phyloP scores from a whole-genome alignment of 805 yeast genomes.

The Saccharomycopsis selenospora region DNA sequence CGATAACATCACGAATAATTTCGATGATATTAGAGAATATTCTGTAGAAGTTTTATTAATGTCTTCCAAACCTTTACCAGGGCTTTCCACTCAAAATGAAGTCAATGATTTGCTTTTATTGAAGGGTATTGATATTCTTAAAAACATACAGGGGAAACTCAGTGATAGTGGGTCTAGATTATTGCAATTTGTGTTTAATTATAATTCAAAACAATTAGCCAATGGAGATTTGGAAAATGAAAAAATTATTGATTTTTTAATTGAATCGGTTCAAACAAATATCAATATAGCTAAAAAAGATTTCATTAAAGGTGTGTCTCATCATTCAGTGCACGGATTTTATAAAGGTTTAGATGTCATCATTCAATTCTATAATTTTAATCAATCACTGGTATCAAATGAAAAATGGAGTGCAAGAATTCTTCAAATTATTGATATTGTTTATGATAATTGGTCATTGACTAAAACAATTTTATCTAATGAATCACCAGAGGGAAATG shows the following conservation, averaged over 20 bases:
- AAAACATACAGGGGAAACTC: conserved; percentile 34
- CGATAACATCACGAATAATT: conserved; percentile 61
- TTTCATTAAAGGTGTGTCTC: conserved; percentile 36
- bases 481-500: conserved; percentile 65
- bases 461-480: conserved; percentile 42
- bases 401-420: conserved; percentile 5
- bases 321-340: conserved; percentile 60
- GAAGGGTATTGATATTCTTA: conserved; percentile 34
- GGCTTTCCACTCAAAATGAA: conserved; percentile 21
- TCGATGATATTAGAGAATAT: conserved; percentile 62
- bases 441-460: conserved; percentile 38
- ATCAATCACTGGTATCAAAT: conserved; percentile 2
- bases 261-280: conserved; percentile 30
- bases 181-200: conserved; percentile 43
- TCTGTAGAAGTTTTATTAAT: conserved; percentile 39
- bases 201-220: conserved; percentile 27
- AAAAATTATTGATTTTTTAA: conserved; percentile 23
- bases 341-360: conserved; percentile 51
- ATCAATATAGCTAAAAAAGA: conserved; percentile 31
- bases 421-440: conserved; percentile 17
- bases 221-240: conserved; percentile 22
- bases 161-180: conserved; percentile 77
- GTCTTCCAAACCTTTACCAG: conserved; percentile 34
- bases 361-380: conserved; percentile 27
- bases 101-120: conserved; percentile 19